phyloP scores from a whole-genome alignment of 75 land plant species.

The Ceratopteris richardii region DNA sequence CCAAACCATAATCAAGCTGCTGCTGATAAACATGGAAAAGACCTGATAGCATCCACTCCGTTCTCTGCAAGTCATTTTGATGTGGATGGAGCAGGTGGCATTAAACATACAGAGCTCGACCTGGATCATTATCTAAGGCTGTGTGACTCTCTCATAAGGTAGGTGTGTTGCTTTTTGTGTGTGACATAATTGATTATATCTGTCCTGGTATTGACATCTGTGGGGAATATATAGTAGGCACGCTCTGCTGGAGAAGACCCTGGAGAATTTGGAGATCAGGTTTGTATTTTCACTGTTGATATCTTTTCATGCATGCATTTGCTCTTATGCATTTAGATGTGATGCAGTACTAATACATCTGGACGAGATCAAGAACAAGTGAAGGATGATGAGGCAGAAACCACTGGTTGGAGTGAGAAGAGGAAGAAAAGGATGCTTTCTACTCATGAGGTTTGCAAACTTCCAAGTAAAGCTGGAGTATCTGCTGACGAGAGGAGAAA shows the following conservation, averaged over 20 bases:
- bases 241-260: neutral
- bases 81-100: neutral
- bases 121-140: neutral
- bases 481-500: neutral
- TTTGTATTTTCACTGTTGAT: neutral
- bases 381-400: neutral
- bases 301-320: neutral
- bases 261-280: neutral
- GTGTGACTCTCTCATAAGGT: conserved; percentile 4
- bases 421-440: neutral
- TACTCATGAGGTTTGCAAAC: neutral
- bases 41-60: too few species aligned
- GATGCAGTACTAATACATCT: neutral
- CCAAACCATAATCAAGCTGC: too few species aligned
- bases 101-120: neutral
- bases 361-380: neutral
- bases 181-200: neutral
- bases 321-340: neutral
- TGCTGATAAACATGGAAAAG: too few species aligned
- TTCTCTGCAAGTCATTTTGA: too few species aligned
- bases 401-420: neutral
- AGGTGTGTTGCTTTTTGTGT: neutral
- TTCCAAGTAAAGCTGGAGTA: neutral
- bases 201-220: neutral
- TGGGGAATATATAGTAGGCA: neutral